phyloP scores from a whole-genome alignment of 768 basidiomycete species.

The Psilocybe cyanescens region DNA sequence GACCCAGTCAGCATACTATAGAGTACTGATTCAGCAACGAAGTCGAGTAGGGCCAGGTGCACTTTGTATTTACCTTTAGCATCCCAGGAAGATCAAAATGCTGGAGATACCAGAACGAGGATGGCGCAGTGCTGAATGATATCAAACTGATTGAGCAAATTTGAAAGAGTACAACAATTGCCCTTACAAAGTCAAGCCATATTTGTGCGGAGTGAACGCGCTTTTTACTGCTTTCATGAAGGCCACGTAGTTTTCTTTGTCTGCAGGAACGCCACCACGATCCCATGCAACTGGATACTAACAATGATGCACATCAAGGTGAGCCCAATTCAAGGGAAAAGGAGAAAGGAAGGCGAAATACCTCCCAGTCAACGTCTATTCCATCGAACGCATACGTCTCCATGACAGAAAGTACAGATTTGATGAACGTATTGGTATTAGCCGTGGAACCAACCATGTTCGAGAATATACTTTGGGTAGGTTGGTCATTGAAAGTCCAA shows the following conservation, averaged over 20 bases:
- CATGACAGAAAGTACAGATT: constrained; percentile 19
- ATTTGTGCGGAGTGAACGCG: constrained; percentile 22
- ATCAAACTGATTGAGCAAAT: no score
- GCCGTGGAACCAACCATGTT: constrained; percentile 19
- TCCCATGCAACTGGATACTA: constrained; percentile 28
- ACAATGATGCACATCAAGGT: constrained; percentile 10
- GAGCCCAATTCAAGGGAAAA: no score
- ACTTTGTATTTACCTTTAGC: neutral
- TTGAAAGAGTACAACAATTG: no score
- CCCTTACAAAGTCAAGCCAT: constrained; percentile 24
- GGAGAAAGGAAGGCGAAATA: no score
- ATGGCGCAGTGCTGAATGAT: constrained; percentile 21
- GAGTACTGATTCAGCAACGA: no score
- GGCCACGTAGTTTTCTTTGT: constrained; percentile 24
- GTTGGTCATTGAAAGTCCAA: constrained; percentile 14
- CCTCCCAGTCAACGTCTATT: constrained; percentile 18
- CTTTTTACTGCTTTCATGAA: constrained; percentile 25
- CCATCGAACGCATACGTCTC: constrained; percentile 32
- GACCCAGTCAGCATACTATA: constrained; percentile 23
- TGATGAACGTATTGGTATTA: constrained; percentile 23
- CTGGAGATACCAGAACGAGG: constrained; percentile 33
- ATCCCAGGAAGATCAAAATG: constrained; percentile 30
- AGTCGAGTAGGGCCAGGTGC: no score
- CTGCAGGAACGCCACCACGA: constrained; percentile 25
- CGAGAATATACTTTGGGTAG: constrained; percentile 26